Evolutionary conservation across 2,329 filamentous ascomycete genomes (phyloP).

Genomic region (Pyricularia pennisetigena): DNA sequence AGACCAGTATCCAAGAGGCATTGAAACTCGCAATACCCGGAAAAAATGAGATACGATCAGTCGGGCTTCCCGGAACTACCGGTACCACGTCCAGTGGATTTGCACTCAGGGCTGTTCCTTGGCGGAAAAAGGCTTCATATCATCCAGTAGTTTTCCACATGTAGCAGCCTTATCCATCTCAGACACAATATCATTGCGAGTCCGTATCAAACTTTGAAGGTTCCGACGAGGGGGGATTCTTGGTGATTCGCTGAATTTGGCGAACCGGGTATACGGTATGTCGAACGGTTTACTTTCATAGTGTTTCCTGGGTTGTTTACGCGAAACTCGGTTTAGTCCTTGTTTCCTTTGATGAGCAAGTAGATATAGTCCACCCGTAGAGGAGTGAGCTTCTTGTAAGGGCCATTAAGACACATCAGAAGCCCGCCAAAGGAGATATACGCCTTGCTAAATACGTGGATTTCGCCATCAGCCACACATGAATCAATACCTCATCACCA

Average conservation of each 20-base stretch:
- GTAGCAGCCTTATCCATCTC: not conserved
- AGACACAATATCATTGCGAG: not conserved
- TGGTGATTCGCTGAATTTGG: not conserved
- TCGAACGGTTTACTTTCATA: not conserved
- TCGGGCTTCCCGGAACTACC: not conserved
- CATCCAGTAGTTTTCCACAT: not conserved
- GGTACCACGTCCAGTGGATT: not conserved
- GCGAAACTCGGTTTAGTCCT: not conserved
- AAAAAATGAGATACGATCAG: not conserved
- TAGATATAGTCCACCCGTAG: conserved; percentile 91
- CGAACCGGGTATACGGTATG: not conserved
- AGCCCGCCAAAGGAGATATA: conserved; percentile 92
- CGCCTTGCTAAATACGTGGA: conserved; percentile 55
- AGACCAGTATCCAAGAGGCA: not conserved
- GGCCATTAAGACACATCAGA: conserved; percentile 82
- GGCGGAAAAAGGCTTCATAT: not conserved
- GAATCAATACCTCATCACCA: not conserved
- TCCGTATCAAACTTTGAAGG: not conserved
- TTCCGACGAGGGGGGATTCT: not conserved
- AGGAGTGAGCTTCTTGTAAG: conserved; percentile 89
- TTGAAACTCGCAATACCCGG: not conserved
- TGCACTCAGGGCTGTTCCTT: not conserved
- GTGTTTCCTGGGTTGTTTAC: not conserved
- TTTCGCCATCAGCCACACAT: not conserved
- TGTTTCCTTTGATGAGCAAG: conserved; percentile 55